Evolutionary conservation across 805 yeast genomes (phyloP).

Genomic region (Metschnikowia similis): DNA sequence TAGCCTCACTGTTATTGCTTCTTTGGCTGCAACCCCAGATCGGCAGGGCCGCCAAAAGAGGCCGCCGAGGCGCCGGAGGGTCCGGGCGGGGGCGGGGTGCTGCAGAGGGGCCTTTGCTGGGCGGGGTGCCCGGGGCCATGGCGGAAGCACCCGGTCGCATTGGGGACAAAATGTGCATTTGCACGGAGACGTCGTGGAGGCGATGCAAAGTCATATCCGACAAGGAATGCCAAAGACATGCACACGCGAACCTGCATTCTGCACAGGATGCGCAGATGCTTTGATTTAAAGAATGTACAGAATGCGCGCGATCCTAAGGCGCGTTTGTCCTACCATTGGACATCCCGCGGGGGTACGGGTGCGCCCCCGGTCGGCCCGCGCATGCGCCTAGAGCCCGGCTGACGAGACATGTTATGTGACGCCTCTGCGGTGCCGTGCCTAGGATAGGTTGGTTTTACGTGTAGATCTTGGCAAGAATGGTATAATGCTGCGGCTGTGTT

Average conservation of each 20-base stretch:
- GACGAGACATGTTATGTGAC: no score
- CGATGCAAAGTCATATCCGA: conserved; percentile 1
- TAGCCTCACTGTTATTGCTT: conserved; percentile 4
- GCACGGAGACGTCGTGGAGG: background rate
- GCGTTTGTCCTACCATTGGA: background rate
- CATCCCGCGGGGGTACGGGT: background rate
- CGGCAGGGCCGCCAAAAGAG: background rate
- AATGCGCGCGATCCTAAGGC: conserved; percentile 2
- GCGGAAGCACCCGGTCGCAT: background rate
- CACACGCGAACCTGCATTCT: conserved; percentile 4
- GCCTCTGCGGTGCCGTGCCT: no score
- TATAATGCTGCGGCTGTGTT: no score
- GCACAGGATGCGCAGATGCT: conserved; percentile 3
- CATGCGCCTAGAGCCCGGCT: no score
- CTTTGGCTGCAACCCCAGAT: conserved; percentile 11
- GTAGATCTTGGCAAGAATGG: no score
- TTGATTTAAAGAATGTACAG: conserved; percentile 1
- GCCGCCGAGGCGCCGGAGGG: no score
- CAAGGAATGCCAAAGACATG: conserved; percentile 1
- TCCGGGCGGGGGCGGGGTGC: no score
- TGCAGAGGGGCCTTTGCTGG: no score
- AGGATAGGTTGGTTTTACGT: no score
- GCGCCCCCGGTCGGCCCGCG: background rate
- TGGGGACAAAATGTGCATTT: background rate
- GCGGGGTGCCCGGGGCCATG: background rate